phyloP scores from a whole-genome alignment of 495 filamentous ascomycete species.

The Lophiotrema nucula region DNA sequence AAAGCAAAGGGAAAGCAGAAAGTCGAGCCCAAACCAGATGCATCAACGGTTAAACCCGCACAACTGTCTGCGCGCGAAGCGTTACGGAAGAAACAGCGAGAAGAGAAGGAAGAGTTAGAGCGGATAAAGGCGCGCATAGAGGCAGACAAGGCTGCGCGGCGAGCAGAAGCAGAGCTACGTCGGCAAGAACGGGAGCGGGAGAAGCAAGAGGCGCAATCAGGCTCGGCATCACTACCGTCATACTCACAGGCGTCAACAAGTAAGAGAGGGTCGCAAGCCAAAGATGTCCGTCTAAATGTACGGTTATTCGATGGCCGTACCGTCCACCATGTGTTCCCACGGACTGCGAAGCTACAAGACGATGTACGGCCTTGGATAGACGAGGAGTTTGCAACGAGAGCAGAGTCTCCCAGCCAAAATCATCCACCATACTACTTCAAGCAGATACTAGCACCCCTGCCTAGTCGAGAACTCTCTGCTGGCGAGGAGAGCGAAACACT shows the following conservation, averaged over 20 bases:
- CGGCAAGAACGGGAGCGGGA: conserved; percentile 37
- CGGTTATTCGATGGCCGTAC: conserved; percentile 81
- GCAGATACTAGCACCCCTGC: conserved; percentile 74
- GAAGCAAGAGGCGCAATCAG: background rate
- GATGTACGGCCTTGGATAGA: conserved; percentile 81
- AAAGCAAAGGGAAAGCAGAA: conserved; percentile 36
- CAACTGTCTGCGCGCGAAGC: conserved; percentile 30
- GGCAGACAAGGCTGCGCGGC: conserved; percentile 62
- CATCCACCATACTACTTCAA: conserved; percentile 69
- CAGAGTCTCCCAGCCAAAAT: background rate
- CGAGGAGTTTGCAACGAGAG: conserved; percentile 14
- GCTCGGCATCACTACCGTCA: background rate
- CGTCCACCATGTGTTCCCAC: conserved; percentile 65
- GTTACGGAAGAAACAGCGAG: conserved; percentile 30
- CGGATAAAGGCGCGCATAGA: conserved; percentile 40
- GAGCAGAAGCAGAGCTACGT: conserved; percentile 49
- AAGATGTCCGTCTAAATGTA: conserved; percentile 68
- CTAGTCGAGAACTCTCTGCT: conserved; percentile 68
- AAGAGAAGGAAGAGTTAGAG: conserved; percentile 38
- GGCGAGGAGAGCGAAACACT: conserved; percentile 71
- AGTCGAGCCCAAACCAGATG: conserved; percentile 21
- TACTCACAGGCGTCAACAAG: conserved; percentile 13
- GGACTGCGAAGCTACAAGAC: conserved; percentile 56
- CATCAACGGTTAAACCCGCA: conserved; percentile 21
- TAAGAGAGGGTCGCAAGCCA: conserved; percentile 16